A percentile compares a stretch with the other conserved stretches of the same genome.
Conservation (phyloP, 768 basidiomycete species). For the Leccinum subtestaceum region DNA sequence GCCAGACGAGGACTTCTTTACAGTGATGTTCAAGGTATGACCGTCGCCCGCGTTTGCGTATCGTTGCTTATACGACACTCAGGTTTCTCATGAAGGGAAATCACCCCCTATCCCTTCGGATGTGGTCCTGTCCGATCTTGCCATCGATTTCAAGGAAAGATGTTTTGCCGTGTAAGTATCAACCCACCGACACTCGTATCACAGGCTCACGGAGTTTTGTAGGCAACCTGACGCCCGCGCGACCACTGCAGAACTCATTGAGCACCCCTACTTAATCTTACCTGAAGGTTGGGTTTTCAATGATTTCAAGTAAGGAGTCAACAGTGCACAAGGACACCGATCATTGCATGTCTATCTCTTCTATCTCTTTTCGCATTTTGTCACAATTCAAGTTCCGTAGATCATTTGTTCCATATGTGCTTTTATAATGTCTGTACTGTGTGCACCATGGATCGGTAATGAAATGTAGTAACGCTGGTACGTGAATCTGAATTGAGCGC, state of each 20-base stretch:
- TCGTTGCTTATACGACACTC: slow-evolving; percentile 1
- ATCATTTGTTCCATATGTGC: slow-evolving; percentile 31
- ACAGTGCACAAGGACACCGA: slow-evolving; percentile 16
- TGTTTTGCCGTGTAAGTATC: slow-evolving; percentile 83
- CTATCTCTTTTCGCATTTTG: slow-evolving; percentile 27
- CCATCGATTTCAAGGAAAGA: slow-evolving; percentile 80
- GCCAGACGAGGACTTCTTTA: slow-evolving; percentile 84
- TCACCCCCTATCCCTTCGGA: slow-evolving; percentile 89
- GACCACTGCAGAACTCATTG: slow-evolving; percentile 70
- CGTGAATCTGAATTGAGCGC: slow-evolving; percentile 23
- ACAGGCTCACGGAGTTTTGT: slow-evolving; percentile 3
- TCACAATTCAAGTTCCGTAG: slow-evolving; percentile 18
- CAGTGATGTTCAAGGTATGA: slow-evolving; percentile 90
- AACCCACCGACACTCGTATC: neutral
- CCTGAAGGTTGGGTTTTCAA: slow-evolving; percentile 75
- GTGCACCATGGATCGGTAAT: slow-evolving; percentile 27
- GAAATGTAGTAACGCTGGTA: slow-evolving; percentile 31
- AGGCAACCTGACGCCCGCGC: slow-evolving; percentile 87
- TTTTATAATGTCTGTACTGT: slow-evolving; percentile 34
- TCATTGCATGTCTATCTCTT: slow-evolving; percentile 23
- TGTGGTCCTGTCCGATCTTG: slow-evolving; percentile 69
- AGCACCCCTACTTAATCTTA: slow-evolving; percentile 74
- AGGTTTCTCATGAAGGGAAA: slow-evolving; percentile 83
- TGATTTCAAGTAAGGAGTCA: slow-evolving; percentile 37
- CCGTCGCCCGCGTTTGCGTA: neutral